Percentiles rank a stretch among this genome's conserved stretches.
Conservation (phyloP, 2,329 filamentous ascomycete species). For the Aspergillus cejpii region DNA sequence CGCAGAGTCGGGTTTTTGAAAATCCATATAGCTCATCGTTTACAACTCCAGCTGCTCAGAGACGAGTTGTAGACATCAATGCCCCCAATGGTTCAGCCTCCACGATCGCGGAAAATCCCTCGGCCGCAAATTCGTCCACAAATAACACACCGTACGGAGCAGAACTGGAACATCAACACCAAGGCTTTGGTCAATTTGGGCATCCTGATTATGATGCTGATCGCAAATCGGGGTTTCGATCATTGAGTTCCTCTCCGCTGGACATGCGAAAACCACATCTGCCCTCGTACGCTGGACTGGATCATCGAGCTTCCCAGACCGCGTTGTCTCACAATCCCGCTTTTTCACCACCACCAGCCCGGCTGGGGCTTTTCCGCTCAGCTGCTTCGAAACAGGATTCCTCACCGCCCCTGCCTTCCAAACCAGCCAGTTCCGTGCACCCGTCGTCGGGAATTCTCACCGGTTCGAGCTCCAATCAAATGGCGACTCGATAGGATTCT, state of each 20-base stretch:
- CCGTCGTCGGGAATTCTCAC: conserved; percentile 27
- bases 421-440: conserved; percentile 28
- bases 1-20: conserved; percentile 29
- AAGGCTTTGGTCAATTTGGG: conserved; percentile 20
- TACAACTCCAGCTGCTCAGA: conserved; percentile 41
- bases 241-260: conserved; percentile 35
- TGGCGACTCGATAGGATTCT: conserved; percentile 27
- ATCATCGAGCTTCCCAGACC: conserved; percentile 23
- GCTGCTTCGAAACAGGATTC: conserved; percentile 24
- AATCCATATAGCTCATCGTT: conserved; percentile 32
- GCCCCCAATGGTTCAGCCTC: conserved; percentile 43
- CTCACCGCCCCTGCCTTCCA: conserved; percentile 28
- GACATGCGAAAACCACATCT: conserved; percentile 36
- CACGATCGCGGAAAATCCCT: conserved; percentile 41
- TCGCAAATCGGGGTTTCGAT: conserved; percentile 32
- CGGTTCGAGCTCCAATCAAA: conserved; percentile 26
- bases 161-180: conserved; percentile 29
- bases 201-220: conserved; percentile 32
- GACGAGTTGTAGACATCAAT: conserved; percentile 38
- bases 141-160: conserved; percentile 40
- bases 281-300: conserved; percentile 20
- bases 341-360: conserved; percentile 31
- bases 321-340: conserved; percentile 22
- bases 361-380: conserved; percentile 32
- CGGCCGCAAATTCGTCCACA: conserved; percentile 38